These are phyloP conservation scores for Alternaria arbusti DNA, from an alignment of 2,329 filamentous ascomycete genomes.

Conservation along the genomic window DNA sequence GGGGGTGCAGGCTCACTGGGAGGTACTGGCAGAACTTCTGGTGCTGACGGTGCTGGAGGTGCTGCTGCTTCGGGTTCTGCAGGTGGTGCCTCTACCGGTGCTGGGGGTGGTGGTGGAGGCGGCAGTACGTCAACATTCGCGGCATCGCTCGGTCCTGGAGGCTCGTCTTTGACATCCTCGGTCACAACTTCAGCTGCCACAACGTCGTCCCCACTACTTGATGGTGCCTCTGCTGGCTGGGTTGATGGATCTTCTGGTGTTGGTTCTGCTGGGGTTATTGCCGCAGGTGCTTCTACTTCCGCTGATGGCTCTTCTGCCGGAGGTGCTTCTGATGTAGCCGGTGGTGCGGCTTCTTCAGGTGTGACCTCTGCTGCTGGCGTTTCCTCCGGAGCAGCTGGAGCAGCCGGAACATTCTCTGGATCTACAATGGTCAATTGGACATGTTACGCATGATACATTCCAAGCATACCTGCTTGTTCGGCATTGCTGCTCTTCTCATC, in stretches of 20 bases:
- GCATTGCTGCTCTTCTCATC: constrained; percentile 21
- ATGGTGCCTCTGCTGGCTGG: not conserved
- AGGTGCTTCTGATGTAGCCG: constrained; percentile 10
- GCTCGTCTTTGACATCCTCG: constrained; percentile 37
- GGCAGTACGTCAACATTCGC: not conserved
- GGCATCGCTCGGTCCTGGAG: constrained; percentile 17
- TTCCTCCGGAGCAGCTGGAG: constrained; percentile 24
- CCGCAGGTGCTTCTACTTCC: constrained; percentile 7
- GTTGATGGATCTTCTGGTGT: constrained; percentile 1
- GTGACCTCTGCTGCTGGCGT: constrained; percentile 8
- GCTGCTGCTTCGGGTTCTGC: constrained; percentile 6
- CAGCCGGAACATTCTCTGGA: constrained; percentile 25
- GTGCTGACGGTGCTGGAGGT: constrained; percentile 14
- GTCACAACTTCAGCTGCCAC: constrained; percentile 18
- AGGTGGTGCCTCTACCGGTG: not conserved
- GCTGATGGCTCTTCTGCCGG: constrained; percentile 3
- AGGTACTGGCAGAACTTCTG: constrained; percentile 7
- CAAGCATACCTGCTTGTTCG: constrained; percentile 26
- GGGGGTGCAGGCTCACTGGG: constrained; percentile 17
- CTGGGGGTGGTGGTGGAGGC: constrained; percentile 11
- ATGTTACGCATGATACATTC: not conserved
- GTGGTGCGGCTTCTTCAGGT: not conserved
- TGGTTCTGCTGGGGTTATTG: constrained; percentile 7
- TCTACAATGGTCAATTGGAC: constrained; percentile 30
- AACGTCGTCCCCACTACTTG: constrained; percentile 14